Conservation (phyloP, 169 alveolate genomes). For the Plasmodium gaboni region DNA sequence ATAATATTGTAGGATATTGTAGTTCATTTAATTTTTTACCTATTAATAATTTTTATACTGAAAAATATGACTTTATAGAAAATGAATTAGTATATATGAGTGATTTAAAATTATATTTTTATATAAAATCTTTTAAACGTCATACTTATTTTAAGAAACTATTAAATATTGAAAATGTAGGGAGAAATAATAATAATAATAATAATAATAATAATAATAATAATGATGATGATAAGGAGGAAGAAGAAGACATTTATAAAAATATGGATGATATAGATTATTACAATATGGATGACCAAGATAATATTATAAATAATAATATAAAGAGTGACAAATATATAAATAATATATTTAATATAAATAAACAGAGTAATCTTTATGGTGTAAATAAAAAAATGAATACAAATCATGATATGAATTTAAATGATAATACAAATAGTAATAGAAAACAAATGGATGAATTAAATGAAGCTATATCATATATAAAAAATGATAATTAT, state of each 20-base stretch:
- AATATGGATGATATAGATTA: background rate
- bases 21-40: constrained; percentile 67
- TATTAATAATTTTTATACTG: constrained; percentile 65
- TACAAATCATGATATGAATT: too few relatives aligned
- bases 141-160: constrained; percentile 54
- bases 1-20: constrained; percentile 48
- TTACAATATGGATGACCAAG: background rate
- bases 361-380: background rate
- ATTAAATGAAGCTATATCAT: background rate
- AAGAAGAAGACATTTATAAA: background rate
- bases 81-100: constrained; percentile 50
- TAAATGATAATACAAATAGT: background rate
- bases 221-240: background rate
- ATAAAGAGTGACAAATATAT: background rate
- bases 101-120: constrained; percentile 51
- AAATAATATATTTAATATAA: background rate
- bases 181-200: background rate
- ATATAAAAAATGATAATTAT: background rate
- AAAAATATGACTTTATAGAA: constrained; percentile 70
- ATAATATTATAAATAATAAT: background rate
- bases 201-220: background rate
- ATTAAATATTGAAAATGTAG: constrained; percentile 26
- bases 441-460: background rate
- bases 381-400: background rate
- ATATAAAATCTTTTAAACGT: constrained; percentile 51